phyloP scores from a whole-genome alignment of 306 rosid genomes.

The Acacia confusa region DNA sequence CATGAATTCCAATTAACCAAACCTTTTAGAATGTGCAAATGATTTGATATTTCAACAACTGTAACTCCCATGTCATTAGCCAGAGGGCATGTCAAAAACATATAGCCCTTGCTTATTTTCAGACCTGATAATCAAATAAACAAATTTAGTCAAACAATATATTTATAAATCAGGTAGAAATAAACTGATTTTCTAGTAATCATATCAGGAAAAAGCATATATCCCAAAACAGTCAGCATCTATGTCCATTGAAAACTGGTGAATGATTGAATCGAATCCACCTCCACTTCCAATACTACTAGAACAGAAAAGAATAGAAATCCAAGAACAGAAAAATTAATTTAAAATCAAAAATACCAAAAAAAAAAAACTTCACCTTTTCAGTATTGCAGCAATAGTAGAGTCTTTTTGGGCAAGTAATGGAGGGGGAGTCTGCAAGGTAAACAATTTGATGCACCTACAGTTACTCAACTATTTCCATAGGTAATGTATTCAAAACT shows the following conservation, averaged over 20 bases:
- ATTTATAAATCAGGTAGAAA: slow-evolving; percentile 21
- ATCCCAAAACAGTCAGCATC: slow-evolving; percentile 14
- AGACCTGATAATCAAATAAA: slow-evolving; percentile 59
- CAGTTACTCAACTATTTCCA: slow-evolving; percentile 11
- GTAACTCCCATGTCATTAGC: slow-evolving; percentile 74
- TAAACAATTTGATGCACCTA: slow-evolving; percentile 18
- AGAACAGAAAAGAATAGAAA: slow-evolving; percentile 1
- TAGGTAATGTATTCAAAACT: no score
- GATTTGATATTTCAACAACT: slow-evolving; percentile 58
- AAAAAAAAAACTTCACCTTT: slow-evolving; percentile 57
- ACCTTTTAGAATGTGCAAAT: slow-evolving; percentile 78
- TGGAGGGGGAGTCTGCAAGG: slow-evolving; percentile 63
- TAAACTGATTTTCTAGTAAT: slow-evolving; percentile 27
- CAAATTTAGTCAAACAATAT: slow-evolving; percentile 24
- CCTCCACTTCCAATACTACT: slow-evolving; percentile 17
- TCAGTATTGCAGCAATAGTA: slow-evolving; percentile 69
- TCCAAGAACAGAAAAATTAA: not conserved
- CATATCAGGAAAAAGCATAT: slow-evolving; percentile 27
- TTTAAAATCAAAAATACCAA: not conserved
- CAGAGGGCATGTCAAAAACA: slow-evolving; percentile 70
- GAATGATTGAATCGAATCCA: slow-evolving; percentile 4
- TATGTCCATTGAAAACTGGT: slow-evolving; percentile 6
- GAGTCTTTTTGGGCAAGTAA: slow-evolving; percentile 67
- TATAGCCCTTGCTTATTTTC: slow-evolving; percentile 83
- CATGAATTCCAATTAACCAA: slow-evolving; percentile 25